Conservation (phyloP, 164 flowering plant species). For the Amborella trichopoda region DNA sequence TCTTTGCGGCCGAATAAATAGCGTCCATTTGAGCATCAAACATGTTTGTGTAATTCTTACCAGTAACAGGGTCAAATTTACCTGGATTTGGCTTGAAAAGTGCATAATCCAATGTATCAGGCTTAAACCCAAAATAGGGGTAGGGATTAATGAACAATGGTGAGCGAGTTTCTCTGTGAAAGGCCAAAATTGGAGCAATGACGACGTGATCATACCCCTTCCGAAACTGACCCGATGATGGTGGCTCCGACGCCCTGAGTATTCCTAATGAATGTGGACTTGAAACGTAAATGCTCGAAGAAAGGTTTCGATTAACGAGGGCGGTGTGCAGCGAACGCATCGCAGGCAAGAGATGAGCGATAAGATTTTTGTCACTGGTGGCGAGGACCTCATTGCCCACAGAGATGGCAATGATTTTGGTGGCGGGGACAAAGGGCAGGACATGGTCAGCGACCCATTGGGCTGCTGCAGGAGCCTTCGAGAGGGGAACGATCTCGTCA, state of each 20-base stretch:
- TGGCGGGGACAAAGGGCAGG: conserved; percentile 50
- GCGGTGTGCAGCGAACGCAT: conserved; percentile 58
- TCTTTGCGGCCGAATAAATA: conserved; percentile 42
- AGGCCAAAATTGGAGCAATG: conserved; percentile 56
- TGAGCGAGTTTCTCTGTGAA: conserved; percentile 41
- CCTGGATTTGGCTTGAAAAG: conserved; percentile 55
- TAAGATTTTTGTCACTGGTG: conserved; percentile 22
- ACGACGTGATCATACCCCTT: conserved; percentile 38
- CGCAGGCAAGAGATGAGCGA: conserved; percentile 54
- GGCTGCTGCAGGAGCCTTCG: conserved; percentile 25
- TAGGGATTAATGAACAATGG: conserved; percentile 85
- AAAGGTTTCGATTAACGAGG: conserved; percentile 33
- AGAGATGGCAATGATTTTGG: conserved; percentile 38
- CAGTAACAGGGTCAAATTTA: conserved; percentile 27
- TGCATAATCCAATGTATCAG: conserved; percentile 30
- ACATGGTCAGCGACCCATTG: conserved; percentile 46
- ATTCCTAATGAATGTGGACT: conserved; percentile 75
- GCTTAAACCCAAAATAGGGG: conserved; percentile 57
- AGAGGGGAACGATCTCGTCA: conserved; percentile 50
- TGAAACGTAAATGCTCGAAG: conserved; percentile 39
- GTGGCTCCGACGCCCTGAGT: conserved; percentile 35
- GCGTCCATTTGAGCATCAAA: conserved; percentile 74
- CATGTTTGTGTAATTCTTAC: conserved; percentile 52
- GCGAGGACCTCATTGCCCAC: conserved; percentile 72
- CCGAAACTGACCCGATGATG: conserved; percentile 57